phyloP scores from a whole-genome alignment of 2,329 filamentous ascomycete genomes.

The Aspergillus sergii region DNA sequence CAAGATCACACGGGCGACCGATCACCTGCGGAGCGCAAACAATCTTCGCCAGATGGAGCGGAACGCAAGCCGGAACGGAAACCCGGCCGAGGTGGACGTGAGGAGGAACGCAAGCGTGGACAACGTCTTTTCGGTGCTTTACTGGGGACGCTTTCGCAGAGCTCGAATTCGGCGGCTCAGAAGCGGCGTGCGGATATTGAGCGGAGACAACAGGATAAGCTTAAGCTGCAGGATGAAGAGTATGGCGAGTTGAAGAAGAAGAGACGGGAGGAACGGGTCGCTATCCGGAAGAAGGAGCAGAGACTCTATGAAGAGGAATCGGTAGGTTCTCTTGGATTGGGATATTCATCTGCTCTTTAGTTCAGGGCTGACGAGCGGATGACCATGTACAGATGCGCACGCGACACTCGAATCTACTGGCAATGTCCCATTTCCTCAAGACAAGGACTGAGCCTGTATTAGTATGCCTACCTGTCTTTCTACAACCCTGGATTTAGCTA shows the following conservation, averaged over 20 bases:
- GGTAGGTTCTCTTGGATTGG: slow-evolving; percentile 55
- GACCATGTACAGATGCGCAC: slow-evolving; percentile 64
- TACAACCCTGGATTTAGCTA: slow-evolving; percentile 7
- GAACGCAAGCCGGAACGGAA: slow-evolving; percentile 21
- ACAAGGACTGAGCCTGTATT: slow-evolving; percentile 73
- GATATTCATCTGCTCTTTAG: slow-evolving; percentile 21
- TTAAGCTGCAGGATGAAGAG: slow-evolving; percentile 75
- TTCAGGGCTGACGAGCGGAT: slow-evolving; percentile 12
- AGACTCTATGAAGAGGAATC: slow-evolving; percentile 73
- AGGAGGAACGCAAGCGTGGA: slow-evolving; percentile 82
- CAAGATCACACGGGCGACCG: slow-evolving; percentile 26
- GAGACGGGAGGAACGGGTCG: slow-evolving; percentile 64
- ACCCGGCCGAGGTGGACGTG: slow-evolving; percentile 44
- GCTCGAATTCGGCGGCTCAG: slow-evolving; percentile 62
- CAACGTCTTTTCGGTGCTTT: slow-evolving; percentile 84
- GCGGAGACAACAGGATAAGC: slow-evolving; percentile 75
- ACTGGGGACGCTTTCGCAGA: slow-evolving; percentile 76
- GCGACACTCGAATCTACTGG: slow-evolving; percentile 71
- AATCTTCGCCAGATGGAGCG: slow-evolving; percentile 25
- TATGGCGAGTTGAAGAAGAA: slow-evolving; percentile 68
- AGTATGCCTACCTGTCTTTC: slow-evolving; percentile 56
- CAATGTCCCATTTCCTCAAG: slow-evolving; percentile 70
- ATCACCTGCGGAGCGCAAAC: slow-evolving; percentile 23
- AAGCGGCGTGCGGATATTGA: slow-evolving; percentile 79
- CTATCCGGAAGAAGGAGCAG: slow-evolving; percentile 68